Percentiles rank a stretch among this genome's conserved stretches.
Evolutionary conservation across 352 stramenopile species (phyloP).

Genomic region (Globisporangium okanoganense): DNA sequence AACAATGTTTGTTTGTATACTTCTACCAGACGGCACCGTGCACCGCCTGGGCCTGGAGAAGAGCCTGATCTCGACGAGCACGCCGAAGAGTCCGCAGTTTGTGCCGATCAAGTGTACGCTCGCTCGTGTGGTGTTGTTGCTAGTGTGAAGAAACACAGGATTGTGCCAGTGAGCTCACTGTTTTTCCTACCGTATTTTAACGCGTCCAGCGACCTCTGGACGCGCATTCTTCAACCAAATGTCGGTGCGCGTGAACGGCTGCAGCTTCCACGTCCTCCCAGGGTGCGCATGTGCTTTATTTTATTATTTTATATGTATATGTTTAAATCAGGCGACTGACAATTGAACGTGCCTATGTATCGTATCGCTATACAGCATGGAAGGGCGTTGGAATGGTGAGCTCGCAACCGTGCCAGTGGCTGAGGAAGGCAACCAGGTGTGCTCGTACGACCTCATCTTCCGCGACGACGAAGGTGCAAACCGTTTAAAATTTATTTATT

Average conservation of each 20-base stretch:
- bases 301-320: neutral
- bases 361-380: conserved; percentile 51
- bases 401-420: conserved; percentile 61
- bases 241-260: conserved; percentile 82
- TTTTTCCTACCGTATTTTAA: too few relatives aligned
- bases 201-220: conserved; percentile 19
- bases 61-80: conserved; percentile 71
- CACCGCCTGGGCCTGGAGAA: conserved; percentile 81
- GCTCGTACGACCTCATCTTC: conserved; percentile 82
- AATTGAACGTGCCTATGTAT: neutral
- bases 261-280: conserved; percentile 81
- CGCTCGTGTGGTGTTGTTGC: neutral
- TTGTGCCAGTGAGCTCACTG: too few relatives aligned
- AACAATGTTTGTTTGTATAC: neutral
- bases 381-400: conserved; percentile 86
- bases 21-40: conserved; percentile 59
- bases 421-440: conserved; percentile 83
- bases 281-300: conserved; percentile 15
- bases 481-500: too few relatives aligned
- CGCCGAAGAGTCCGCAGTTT: conserved; percentile 48
- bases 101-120: conserved; percentile 45
- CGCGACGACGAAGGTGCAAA: conserved; percentile 65
- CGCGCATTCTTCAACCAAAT: conserved; percentile 86
- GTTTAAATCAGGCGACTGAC: neutral
- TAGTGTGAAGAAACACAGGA: too few relatives aligned